A percentile compares a stretch with the other conserved stretches of the same genome.
Evolutionary conservation across 495 filamentous ascomycete genomes (phyloP).

Genomic region (Sabuloglossum arenarium): DNA sequence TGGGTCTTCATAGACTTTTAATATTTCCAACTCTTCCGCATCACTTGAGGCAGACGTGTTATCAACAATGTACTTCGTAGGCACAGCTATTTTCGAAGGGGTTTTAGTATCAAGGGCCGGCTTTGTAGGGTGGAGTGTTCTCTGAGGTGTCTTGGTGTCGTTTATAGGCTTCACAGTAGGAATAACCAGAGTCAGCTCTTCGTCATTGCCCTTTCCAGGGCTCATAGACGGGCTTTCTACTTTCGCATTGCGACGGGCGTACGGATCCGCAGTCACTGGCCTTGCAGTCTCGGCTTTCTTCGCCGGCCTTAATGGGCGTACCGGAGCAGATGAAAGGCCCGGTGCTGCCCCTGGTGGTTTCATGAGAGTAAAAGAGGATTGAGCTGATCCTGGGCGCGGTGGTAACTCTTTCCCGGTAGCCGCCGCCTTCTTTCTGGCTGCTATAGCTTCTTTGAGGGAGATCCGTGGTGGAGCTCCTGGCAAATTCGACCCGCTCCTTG

Average conservation of each 20-base stretch:
- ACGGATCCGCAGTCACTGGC: constrained; percentile 39
- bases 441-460: constrained; percentile 56
- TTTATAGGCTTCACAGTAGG: neutral
- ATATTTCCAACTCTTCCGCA: neutral
- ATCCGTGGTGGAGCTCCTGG: constrained; percentile 18
- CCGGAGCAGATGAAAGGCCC: constrained; percentile 32
- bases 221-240: neutral
- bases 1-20: constrained; percentile 24
- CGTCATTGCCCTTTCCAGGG: constrained; percentile 1
- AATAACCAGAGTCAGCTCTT: constrained; percentile 4
- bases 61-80: neutral
- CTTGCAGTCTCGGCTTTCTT: constrained; percentile 27
- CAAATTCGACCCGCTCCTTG: constrained; percentile 9
- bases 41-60: neutral
- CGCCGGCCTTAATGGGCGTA: constrained; percentile 29
- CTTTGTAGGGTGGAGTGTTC: neutral
- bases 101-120: neutral
- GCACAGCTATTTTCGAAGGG: neutral
- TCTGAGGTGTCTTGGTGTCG: neutral
- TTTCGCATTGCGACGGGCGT: constrained; percentile 14
- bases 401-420: constrained; percentile 30
- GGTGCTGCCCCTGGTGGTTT: constrained; percentile 3
- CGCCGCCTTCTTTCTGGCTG: constrained; percentile 51
- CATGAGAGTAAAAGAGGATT: constrained; percentile 1
- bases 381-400: constrained; percentile 50